Conservation (phyloP, 2,329 filamentous ascomycete species). For the Fusarium ambrosium region DNA sequence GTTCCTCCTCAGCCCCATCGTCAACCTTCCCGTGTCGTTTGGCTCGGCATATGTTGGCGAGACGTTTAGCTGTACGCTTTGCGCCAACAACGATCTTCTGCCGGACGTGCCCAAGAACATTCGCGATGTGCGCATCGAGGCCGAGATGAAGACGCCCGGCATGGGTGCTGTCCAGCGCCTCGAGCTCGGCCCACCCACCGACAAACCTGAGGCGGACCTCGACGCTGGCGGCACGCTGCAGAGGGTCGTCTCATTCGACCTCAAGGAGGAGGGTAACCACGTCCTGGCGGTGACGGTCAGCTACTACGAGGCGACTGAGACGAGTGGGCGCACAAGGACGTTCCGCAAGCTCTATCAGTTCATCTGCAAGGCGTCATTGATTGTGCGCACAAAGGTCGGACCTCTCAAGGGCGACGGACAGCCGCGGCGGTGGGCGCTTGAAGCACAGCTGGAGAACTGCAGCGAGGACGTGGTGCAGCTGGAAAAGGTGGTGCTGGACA, state of each 20-base stretch:
- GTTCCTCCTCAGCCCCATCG: slow-evolving; percentile 72
- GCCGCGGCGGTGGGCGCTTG: slow-evolving; percentile 76
- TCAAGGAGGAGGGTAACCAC: slow-evolving; percentile 95
- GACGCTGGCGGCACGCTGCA: slow-evolving; percentile 78
- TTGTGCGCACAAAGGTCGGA: slow-evolving; percentile 90
- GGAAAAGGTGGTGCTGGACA: slow-evolving; percentile 72
- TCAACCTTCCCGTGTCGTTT: slow-evolving; percentile 91
- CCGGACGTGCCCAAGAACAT: slow-evolving; percentile 63
- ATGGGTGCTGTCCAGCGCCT: slow-evolving; percentile 71
- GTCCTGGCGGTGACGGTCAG: slow-evolving; percentile 93
- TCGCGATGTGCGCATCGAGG: slow-evolving; percentile 84
- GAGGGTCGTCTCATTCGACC: slow-evolving; percentile 84
- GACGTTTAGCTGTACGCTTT: slow-evolving; percentile 93
- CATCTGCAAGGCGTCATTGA: slow-evolving; percentile 88
- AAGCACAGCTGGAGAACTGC: slow-evolving; percentile 96
- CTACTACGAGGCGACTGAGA: slow-evolving; percentile 88
- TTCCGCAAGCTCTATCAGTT: slow-evolving; percentile 98
- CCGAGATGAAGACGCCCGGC: slow-evolving; percentile 95
- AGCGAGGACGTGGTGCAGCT: slow-evolving; percentile 86
- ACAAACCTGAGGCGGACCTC: slow-evolving; percentile 60
- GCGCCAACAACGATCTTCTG: slow-evolving; percentile 86
- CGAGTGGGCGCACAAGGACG: slow-evolving; percentile 79
- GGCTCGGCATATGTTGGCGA: slow-evolving; percentile 96
- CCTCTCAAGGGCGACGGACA: slow-evolving; percentile 57
- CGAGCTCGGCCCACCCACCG: slow-evolving; percentile 63